Percentiles rank a stretch among this genome's conserved stretches.
phyloP scores from a whole-genome alignment of 768 basidiomycete genomes.

The Pleurotus tuber-regium region DNA sequence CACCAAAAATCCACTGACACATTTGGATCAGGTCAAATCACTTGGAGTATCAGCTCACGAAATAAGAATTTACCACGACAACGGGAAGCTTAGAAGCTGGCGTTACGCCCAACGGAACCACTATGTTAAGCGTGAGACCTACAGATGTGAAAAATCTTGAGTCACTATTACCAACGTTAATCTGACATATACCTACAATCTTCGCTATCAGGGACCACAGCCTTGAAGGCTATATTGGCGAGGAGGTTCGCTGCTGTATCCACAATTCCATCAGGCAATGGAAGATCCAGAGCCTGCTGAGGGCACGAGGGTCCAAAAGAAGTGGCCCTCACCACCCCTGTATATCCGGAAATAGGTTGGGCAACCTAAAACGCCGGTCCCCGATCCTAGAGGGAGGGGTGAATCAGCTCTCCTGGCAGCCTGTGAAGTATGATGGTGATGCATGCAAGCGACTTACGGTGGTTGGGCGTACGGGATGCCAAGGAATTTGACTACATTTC shows the following conservation, averaged over 20 bases:
- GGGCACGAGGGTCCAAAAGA: conserved; percentile 34
- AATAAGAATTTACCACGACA: conserved; percentile 39
- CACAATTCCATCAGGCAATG: conserved; percentile 31
- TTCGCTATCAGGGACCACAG: conserved; percentile 33
- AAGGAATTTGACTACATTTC: conserved; percentile 36
- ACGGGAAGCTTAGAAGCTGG: conserved; percentile 48
- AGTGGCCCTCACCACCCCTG: conserved; percentile 25
- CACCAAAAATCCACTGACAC: conserved; percentile 50
- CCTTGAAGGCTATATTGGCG: conserved; percentile 25
- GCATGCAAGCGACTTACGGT: conserved; percentile 45
- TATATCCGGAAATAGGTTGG: conserved; percentile 26
- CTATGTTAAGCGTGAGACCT: conserved; percentile 55
- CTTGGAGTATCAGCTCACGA: background rate
- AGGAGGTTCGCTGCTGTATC: conserved; percentile 32
- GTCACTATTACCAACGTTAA: no score
- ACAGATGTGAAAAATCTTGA: background rate
- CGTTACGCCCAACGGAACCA: conserved; percentile 40
- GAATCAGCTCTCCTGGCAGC: background rate
- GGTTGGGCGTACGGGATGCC: conserved; percentile 57
- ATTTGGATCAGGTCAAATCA: background rate
- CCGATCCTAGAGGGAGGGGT: conserved; percentile 1
- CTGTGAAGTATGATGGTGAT: background rate
- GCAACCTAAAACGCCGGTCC: conserved; percentile 22
- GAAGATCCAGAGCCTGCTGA: conserved; percentile 38
- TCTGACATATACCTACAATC: conserved; percentile 52